Base-by-base conservation (phyloP, 805 yeast genomes). In the Wickerhamomyces chaumierensis region DNA sequence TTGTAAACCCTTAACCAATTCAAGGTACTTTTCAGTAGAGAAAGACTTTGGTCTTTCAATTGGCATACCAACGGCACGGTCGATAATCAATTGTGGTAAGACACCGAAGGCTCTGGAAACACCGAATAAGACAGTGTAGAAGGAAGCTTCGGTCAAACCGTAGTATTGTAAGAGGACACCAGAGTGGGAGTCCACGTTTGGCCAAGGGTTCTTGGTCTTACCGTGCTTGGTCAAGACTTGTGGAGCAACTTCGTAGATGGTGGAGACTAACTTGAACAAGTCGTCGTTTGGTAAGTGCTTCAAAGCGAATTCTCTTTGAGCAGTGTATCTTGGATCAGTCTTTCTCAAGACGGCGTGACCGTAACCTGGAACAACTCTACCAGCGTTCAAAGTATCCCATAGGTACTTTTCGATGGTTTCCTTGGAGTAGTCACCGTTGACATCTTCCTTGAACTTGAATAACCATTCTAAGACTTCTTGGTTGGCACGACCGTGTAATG, bases 181-280 rank as follows among this genome's bases (percentile, higher is more conserved):
- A 37, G 90, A 81, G 66, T 80, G 86, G 39, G 92, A 80, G 66
- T 82, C 94, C 48, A 82, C 94, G 60, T 82, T 82, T 65, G 94
- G 92, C 87, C 87, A 82, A 66, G 92, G 92, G 75, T 82, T 82
- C 75, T 82, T 81, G 58, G 90, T 82, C 75, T 83, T 83, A 62
- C 90, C 92, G 63, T 82, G 90, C 66, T 79, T 69, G 52, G 82
- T 77, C 52, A 82, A 72, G 37, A 82, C 90, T 49, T 62, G 71
- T 63, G 92, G 92, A 46, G 92, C 92, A 53, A 82, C 83, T 63
- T 81, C 80, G 65, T 79, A 81, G 56, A 82, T 78, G 57, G 73
- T 71, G 42, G 83, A 74, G 34, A 83, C 92, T 42, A 83, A 71
- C 67, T 78, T 76, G 75, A 82, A 83, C 60, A 81, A 63, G 52